Conservation (phyloP, 768 basidiomycete species). For the Suillus spraguei region DNA sequence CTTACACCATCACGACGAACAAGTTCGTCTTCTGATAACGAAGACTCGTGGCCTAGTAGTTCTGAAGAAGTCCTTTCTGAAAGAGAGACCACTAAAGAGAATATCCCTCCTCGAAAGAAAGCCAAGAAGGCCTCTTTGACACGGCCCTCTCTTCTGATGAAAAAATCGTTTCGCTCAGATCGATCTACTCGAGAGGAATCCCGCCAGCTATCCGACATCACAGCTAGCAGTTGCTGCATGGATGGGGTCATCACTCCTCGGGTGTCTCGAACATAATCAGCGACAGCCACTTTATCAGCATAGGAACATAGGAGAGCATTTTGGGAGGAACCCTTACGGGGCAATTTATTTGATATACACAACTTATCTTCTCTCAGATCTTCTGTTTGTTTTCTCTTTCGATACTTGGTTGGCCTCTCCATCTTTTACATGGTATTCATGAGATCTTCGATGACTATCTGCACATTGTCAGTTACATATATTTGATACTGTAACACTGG, state of each 20-base stretch:
- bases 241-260: not conserved
- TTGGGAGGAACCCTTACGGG: not conserved
- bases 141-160: not conserved
- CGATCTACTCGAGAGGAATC: not conserved
- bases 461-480: conserved; percentile 4
- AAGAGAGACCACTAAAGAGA: conserved; percentile 57
- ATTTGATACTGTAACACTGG: not conserved
- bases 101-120: conserved; percentile 50
- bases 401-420: not conserved
- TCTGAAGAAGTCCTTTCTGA: conserved; percentile 24
- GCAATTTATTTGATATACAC: not conserved
- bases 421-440: not conserved
- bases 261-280: not conserved
- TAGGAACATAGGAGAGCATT: not conserved
- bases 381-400: not conserved
- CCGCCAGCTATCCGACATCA: not conserved
- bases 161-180: not conserved
- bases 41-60: not conserved
- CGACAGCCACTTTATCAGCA: not conserved
- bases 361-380: not conserved
- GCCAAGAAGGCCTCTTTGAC: conserved; percentile 39
- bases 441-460: not conserved
- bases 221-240: not conserved
- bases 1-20: conserved; percentile 11
- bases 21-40: conserved; percentile 9